Base-by-base conservation (phyloP, 2,329 filamentous ascomycete genomes). In the Curvularia lunata region DNA sequence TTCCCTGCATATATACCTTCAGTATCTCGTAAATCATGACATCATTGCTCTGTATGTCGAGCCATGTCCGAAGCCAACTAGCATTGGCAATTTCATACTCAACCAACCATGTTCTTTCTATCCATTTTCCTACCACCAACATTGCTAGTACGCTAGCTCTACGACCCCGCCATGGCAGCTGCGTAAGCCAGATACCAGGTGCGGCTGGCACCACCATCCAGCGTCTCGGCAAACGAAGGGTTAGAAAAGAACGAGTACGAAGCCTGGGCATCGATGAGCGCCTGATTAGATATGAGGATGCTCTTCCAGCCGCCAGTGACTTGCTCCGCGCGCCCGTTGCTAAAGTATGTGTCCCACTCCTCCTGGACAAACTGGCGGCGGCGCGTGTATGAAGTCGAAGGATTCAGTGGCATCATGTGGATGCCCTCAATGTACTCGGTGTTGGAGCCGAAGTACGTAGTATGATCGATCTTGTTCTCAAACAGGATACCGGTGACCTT, bases 381-480 rank as follows among this genome's bases (percentile, higher is more conserved):
- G n/a, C 95, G 86, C 3, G 88, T 87, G 59, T 91, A 87, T 5
- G 89, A 83, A 0, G 89, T 90, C 57, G 85, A 83, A 1, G 91
- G 88, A 54, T 91, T 83, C 37, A 94, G 79, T 0, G 91, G 91
- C 41, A 96, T 84, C 91, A 96, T 95, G 77, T 95, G 91, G 66
- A 96, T 95, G 51, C 75, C 86, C 71, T 88, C 80, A 48, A 96
- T 85, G 69, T 86, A 92, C 78, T 96, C 91, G 4, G 79, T 57
- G 21, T 75, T 73, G 9, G 53, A 77, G 40, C 92, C 92, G 71
- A 99, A 99, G 78, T 93, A 98, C 0, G 95, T 78, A 4, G 91
- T 91, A 77, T 98, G 93, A 75, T 99, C 92, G 56, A 93, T 85
- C 78, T 99, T 99, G 81, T 98, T 98, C 79, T 98, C 95, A 69